A percentile compares a stretch with the other conserved stretches of the same genome.
phyloP scores from a whole-genome alignment of 148 eudicot genomes.

The Pouteria glomerata region DNA sequence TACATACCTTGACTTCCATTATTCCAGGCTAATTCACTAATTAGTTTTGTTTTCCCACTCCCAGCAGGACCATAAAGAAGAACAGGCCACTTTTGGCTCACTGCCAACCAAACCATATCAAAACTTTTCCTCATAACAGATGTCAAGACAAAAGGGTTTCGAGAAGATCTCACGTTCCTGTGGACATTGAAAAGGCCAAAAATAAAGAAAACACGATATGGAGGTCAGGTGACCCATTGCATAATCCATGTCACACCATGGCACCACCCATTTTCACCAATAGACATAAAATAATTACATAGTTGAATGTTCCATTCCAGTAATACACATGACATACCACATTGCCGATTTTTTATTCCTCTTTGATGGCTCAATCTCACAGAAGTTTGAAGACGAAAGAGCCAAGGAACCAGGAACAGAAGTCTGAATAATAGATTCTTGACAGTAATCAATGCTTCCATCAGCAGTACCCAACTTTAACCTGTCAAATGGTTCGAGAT shows the following conservation, averaged over 20 bases:
- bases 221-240: slow-evolving; percentile 12
- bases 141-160: slow-evolving; percentile 62
- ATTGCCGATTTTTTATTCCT: slow-evolving; percentile 19
- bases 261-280: neutral
- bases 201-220: neutral
- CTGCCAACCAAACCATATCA: slow-evolving; percentile 82
- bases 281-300: slow-evolving; percentile 5
- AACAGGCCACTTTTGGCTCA: slow-evolving; percentile 92
- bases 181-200: slow-evolving; percentile 2
- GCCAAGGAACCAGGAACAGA: slow-evolving; percentile 8
- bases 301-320: neutral
- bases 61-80: slow-evolving; percentile 95
- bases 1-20: slow-evolving; percentile 64
- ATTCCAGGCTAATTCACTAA: slow-evolving; percentile 54
- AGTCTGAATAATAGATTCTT: slow-evolving; percentile 5
- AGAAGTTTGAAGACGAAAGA: slow-evolving; percentile 24
- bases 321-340: slow-evolving; percentile 37
- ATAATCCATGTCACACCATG: neutral
- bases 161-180: slow-evolving; percentile 18
- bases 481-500: slow-evolving; percentile 30
- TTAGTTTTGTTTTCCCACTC: slow-evolving; percentile 79
- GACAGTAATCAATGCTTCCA: slow-evolving; percentile 16
- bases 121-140: slow-evolving; percentile 57
- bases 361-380: slow-evolving; percentile 25
- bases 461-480: slow-evolving; percentile 14